These are phyloP conservation scores for Polyporus arcularius DNA, from an alignment of 768 basidiomycete species.

Conservation along the genomic window DNA sequence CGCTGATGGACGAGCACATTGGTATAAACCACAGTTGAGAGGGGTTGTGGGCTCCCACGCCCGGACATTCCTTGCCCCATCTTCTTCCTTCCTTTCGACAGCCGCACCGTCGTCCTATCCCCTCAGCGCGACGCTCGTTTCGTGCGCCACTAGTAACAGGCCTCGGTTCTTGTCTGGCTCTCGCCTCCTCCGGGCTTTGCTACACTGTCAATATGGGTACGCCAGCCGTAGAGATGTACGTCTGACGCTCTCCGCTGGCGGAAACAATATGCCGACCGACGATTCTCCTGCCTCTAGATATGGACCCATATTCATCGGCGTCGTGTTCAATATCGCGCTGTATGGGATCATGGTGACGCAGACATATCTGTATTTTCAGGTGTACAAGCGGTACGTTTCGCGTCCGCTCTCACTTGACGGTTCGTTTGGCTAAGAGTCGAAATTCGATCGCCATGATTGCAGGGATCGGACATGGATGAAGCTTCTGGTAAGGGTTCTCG, in stretches of 20 bases:
- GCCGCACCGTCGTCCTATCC: too few species aligned
- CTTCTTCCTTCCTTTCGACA: neutral
- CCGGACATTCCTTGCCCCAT: neutral
- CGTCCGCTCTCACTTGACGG: neutral
- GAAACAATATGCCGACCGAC: too few species aligned
- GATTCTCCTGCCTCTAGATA: slow-evolving; percentile 32
- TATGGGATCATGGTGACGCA: slow-evolving; percentile 52
- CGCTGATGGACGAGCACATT: neutral
- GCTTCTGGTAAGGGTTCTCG: slow-evolving; percentile 36
- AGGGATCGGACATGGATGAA: slow-evolving; percentile 51
- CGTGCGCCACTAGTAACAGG: neutral
- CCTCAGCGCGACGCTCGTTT: too few species aligned
- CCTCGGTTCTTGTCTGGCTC: neutral
- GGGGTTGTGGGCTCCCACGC: neutral
- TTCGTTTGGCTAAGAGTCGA: neutral
- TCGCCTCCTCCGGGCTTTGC: neutral
- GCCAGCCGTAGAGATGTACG: neutral
- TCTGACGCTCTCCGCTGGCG: neutral
- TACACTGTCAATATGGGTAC: neutral
- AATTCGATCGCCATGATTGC: neutral
- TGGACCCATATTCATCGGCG: slow-evolving; percentile 49
- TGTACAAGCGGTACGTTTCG: slow-evolving; percentile 34
- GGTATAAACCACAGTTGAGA: neutral
- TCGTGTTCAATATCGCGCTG: slow-evolving; percentile 43
- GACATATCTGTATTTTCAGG: slow-evolving; percentile 46